These are phyloP conservation scores for Plenodomus lindquistii DNA, from an alignment of 2,329 filamentous ascomycete species.

Conservation along the genomic window DNA sequence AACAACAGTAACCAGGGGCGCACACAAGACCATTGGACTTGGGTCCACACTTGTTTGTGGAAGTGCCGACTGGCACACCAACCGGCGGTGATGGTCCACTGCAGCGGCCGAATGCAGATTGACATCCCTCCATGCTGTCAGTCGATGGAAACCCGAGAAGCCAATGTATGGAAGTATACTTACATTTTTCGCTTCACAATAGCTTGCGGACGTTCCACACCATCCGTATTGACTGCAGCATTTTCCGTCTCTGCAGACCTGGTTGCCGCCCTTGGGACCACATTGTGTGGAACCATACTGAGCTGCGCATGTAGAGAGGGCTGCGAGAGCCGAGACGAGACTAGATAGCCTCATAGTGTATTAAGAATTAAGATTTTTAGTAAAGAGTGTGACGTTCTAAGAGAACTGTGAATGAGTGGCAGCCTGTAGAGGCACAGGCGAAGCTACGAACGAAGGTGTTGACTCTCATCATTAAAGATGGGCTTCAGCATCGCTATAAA, in stretches of 20 bases:
- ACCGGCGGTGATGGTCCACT: neutral
- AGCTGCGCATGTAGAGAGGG: neutral
- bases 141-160: neutral
- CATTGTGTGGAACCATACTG: slow-evolving; percentile 1
- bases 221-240: slow-evolving; percentile 49
- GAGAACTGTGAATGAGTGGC: neutral
- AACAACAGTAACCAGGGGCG: slow-evolving; percentile 50
- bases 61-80: neutral
- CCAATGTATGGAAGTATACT: neutral
- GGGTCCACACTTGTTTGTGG: slow-evolving; percentile 1
- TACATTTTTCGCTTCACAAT: too few species aligned
- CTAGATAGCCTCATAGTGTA: slow-evolving; percentile 1
- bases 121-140: slow-evolving; percentile 19
- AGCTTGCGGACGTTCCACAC: slow-evolving; percentile 2
- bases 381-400: neutral
- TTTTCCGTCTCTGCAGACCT: slow-evolving; percentile 9
- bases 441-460: too few species aligned
- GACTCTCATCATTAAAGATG: too few species aligned
- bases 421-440: neutral
- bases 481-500: too few species aligned
- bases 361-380: too few species aligned
- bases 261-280: neutral
- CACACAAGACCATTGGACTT: slow-evolving; percentile 36
- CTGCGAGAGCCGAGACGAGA: slow-evolving; percentile 1
- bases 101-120: slow-evolving; percentile 28